Evolutionary conservation across 441 rosid species (phyloP).

Genomic region (Corymbia citriodora): DNA sequence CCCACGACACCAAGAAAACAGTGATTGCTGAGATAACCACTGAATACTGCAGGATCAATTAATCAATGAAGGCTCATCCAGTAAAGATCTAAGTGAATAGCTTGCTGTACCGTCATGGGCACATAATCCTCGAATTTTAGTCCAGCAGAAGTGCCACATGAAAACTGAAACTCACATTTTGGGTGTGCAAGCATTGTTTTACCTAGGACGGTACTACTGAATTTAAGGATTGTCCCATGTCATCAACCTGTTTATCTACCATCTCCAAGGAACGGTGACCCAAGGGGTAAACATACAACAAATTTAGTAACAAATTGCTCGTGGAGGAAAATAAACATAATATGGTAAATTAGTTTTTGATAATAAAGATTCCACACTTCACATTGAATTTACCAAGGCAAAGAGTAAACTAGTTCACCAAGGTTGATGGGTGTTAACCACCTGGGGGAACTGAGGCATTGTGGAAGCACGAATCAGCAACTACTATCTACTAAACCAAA

Average conservation of each 20-base stretch:
- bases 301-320: not conserved
- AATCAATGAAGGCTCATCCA: not conserved
- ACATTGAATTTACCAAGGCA: not conserved
- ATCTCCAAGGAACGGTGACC: not conserved
- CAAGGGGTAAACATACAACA: not conserved
- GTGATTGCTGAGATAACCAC: not conserved
- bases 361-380: not conserved
- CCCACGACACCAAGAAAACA: not conserved
- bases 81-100: not conserved
- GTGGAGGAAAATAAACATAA: not conserved
- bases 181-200: not conserved
- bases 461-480: not conserved
- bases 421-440: not conserved
- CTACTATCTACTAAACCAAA: not conserved
- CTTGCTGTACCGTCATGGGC: not conserved
- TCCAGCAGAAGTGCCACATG: not conserved
- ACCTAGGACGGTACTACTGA: not conserved
- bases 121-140: not conserved
- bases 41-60: not conserved
- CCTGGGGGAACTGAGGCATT: not conserved
- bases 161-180: not conserved
- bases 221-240: not conserved
- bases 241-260: not conserved
- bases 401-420: not conserved
- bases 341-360: not conserved